These are phyloP conservation scores for Vigna unguiculata DNA, from an alignment of 306 rosid genomes.

Conservation along the genomic window DNA sequence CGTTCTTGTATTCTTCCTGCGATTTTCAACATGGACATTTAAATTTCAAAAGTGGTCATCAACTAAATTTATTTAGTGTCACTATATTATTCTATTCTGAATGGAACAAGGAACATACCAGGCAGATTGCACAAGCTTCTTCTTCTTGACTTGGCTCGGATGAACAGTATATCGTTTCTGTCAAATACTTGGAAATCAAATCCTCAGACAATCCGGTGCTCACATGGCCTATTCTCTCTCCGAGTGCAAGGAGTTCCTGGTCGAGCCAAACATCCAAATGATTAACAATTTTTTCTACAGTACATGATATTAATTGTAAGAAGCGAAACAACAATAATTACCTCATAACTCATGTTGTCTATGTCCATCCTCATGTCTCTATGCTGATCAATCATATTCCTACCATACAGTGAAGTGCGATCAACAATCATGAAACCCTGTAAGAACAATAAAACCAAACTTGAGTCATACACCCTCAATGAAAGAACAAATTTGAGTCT, in stretches of 20 bases:
- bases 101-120: slow-evolving; percentile 49
- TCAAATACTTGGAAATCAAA: slow-evolving; percentile 62
- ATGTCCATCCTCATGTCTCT: slow-evolving; percentile 82
- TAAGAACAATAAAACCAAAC: neutral
- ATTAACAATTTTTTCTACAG: neutral
- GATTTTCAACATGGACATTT: slow-evolving; percentile 15
- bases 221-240: slow-evolving; percentile 76
- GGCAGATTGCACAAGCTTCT: slow-evolving; percentile 64
- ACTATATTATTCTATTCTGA: slow-evolving; percentile 10
- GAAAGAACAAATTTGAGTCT: slow-evolving; percentile 8
- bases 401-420: slow-evolving; percentile 60
- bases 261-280: slow-evolving; percentile 31
- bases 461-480: neutral
- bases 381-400: slow-evolving; percentile 68
- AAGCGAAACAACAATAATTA: slow-evolving; percentile 28
- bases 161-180: slow-evolving; percentile 69
- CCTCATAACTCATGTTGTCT: slow-evolving; percentile 85
- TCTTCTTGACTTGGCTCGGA: slow-evolving; percentile 69
- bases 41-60: neutral
- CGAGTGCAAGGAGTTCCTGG: slow-evolving; percentile 77
- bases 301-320: neutral
- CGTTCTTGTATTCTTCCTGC: slow-evolving; percentile 77
- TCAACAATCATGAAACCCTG: slow-evolving; percentile 75
- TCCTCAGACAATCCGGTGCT: slow-evolving; percentile 76
- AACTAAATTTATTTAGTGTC: neutral